phyloP scores from a whole-genome alignment of 805 yeast species.

The Candida ficus region DNA sequence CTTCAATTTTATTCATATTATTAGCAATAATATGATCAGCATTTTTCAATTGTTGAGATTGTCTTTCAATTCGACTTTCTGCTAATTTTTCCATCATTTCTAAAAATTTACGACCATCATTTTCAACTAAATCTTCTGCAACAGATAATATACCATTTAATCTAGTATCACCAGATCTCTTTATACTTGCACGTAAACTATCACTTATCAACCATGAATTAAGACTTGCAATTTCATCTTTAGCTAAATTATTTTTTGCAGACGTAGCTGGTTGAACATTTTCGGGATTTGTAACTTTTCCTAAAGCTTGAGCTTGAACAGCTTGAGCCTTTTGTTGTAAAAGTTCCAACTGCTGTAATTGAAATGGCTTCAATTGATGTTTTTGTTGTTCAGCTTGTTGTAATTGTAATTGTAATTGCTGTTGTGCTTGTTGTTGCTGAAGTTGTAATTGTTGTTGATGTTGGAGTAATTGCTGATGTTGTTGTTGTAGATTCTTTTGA shows the following conservation, averaged over 20 bases:
- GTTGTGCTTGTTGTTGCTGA: constrained; percentile 1
- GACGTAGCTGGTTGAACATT: too few species aligned
- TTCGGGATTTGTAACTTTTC: not conserved
- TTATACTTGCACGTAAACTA: constrained; percentile 3
- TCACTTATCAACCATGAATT: constrained; percentile 10
- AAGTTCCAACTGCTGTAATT: constrained; percentile 1
- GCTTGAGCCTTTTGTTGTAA: not conserved
- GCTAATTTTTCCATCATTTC: constrained; percentile 78
- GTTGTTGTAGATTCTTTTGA: constrained; percentile 1
- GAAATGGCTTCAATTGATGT: not conserved
- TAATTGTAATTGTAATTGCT: constrained; percentile 1
- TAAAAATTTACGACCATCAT: constrained; percentile 73
- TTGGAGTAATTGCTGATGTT: not conserved
- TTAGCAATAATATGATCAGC: constrained; percentile 15
- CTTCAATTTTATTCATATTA: constrained; percentile 24
- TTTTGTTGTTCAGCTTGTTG: not conserved
- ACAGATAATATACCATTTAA: constrained; percentile 47
- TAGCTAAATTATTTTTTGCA: not conserved
- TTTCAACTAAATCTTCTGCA: constrained; percentile 74
- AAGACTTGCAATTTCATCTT: constrained; percentile 6
- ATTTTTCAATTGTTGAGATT: constrained; percentile 13
- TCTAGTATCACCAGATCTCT: constrained; percentile 10
- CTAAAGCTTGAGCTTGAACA: constrained; percentile 1
- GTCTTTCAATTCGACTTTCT: constrained; percentile 37
- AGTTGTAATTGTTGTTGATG: constrained; percentile 1